Percentiles rank a stretch among this genome's conserved stretches.
Conservation (phyloP, 441 rosid genomes). For the Eruca vesicaria region DNA sequence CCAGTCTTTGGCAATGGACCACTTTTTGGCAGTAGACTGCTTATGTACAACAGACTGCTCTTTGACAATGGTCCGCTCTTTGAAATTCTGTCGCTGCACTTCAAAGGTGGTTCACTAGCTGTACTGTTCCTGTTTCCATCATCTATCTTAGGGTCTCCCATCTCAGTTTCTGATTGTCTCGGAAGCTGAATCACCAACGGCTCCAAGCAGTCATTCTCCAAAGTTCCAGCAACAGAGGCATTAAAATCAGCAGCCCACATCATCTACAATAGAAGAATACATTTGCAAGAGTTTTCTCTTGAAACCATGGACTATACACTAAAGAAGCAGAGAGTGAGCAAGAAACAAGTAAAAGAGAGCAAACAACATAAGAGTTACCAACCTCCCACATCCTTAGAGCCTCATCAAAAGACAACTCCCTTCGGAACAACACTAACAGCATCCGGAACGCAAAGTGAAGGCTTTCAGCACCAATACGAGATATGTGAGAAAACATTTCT, state of each 20-base stretch:
- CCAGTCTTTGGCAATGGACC: conserved; percentile 28
- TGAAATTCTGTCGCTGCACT: not conserved
- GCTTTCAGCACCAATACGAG: conserved; percentile 89
- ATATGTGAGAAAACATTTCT: conserved; percentile 77
- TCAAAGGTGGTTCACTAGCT: conserved; percentile 39
- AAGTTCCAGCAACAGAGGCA: conserved; percentile 49
- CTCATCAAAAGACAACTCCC: conserved; percentile 80
- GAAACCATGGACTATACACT: not conserved
- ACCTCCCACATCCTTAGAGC: conserved; percentile 99
- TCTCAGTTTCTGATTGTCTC: conserved; percentile 45
- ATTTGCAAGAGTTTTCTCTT: not conserved
- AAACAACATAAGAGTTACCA: conserved; percentile 20
- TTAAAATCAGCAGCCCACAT: conserved; percentile 99
- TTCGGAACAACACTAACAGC: conserved; percentile 88
- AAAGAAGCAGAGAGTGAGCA: not conserved
- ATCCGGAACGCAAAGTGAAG: conserved; percentile 97
- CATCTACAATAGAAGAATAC: conserved; percentile 54
- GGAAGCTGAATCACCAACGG: conserved; percentile 65
- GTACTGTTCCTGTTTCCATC: conserved; percentile 40
- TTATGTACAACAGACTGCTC: conserved; percentile 34
- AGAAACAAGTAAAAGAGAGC: not conserved
- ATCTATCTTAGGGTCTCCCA: conserved; percentile 40
- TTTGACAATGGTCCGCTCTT: conserved; percentile 43
- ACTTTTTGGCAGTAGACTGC: conserved; percentile 26
- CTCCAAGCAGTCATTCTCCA: conserved; percentile 76